Base-by-base conservation (phyloP, 352 stramenopile species). In the Phytophthora rubi region DNA sequence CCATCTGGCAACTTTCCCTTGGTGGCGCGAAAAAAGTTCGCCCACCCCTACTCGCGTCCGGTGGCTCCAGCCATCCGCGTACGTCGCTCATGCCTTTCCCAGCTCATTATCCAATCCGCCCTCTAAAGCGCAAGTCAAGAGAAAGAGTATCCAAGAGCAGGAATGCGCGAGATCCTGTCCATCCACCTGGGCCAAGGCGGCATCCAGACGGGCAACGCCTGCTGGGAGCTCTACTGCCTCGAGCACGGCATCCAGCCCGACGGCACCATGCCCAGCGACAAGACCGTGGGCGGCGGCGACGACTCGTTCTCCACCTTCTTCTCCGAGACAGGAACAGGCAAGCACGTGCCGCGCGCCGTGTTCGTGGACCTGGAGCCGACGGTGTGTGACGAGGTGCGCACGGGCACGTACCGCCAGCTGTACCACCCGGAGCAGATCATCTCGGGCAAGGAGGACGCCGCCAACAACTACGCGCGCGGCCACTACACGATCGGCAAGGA, bases 371-470 rank as follows among this genome's bases (percentile, higher is more conserved):
- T 99, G 30, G 97, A 99, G 82, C 97, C 97, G 7, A 98, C 84
- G 16, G 97, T 99, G 26, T 98, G 95, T 74, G 97, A 99, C 71
- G 95, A 99, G 86, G 93, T 99, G 45, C 93, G 97, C 72, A 93
- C 86, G 52, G 97, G 97, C 65, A 95, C 93, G 12, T 99, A 99
- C 88, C 81, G 92, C 64, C 91, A 98, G 75, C 79, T 99, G 23
- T 99, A 99, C 84, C 97, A 99, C 77, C 97, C 97, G 6, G 97
- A 99, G 73, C 96, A 99, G 79, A 98, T 99, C 78, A 99, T 99
- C 77, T 97, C 89, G 59, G 97, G 97, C 80, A 99, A 99, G 85
- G 96, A 99, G 75, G 95, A 98, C 76, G 95, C 95, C 1, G 89
- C 87, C 30, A 97, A 97, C 83, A 97, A 93, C 77, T 92, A 89